These are phyloP conservation scores for Abrus precatorius DNA, from an alignment of 306 rosid genomes.

Conservation along the genomic window DNA sequence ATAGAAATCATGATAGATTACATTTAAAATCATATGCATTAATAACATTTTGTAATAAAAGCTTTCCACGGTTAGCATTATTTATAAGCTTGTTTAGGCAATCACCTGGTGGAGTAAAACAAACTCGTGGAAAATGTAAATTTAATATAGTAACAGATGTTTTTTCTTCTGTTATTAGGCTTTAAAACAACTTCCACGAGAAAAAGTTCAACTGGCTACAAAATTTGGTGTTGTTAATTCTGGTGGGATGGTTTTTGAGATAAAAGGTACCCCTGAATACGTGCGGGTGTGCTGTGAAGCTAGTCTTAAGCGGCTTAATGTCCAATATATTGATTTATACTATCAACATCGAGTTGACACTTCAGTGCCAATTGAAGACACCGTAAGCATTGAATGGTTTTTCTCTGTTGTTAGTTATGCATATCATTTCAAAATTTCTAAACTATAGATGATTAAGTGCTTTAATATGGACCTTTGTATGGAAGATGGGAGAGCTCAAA, in stretches of 20 bases:
- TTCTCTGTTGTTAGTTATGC: not conserved
- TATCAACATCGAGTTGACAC: slow-evolving; percentile 70
- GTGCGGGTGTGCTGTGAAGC: slow-evolving; percentile 75
- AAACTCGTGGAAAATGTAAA: not conserved
- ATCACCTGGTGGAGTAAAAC: not conserved
- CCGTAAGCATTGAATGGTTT: slow-evolving; percentile 59
- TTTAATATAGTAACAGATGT: not conserved
- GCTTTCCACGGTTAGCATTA: too few species aligned
- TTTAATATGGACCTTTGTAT: slow-evolving; percentile 34
- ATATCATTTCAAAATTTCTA: not conserved
- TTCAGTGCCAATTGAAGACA: slow-evolving; percentile 78
- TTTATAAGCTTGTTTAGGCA: not conserved
- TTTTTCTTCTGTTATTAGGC: slow-evolving; percentile 56
- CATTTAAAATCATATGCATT: too few species aligned
- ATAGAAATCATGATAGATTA: too few species aligned
- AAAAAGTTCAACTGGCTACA: slow-evolving; percentile 73
- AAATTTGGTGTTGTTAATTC: slow-evolving; percentile 63
- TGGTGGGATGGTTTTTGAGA: slow-evolving; percentile 36
- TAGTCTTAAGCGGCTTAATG: slow-evolving; percentile 65
- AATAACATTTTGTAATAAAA: too few species aligned
- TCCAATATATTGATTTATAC: slow-evolving; percentile 65
- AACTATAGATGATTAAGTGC: slow-evolving; percentile 14
- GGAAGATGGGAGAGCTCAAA: slow-evolving; percentile 71
- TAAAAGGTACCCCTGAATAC: slow-evolving; percentile 71
- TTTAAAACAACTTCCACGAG: slow-evolving; percentile 74